phyloP scores from a whole-genome alignment of 2,329 filamentous ascomycete species.

The Orbilia javanica region DNA sequence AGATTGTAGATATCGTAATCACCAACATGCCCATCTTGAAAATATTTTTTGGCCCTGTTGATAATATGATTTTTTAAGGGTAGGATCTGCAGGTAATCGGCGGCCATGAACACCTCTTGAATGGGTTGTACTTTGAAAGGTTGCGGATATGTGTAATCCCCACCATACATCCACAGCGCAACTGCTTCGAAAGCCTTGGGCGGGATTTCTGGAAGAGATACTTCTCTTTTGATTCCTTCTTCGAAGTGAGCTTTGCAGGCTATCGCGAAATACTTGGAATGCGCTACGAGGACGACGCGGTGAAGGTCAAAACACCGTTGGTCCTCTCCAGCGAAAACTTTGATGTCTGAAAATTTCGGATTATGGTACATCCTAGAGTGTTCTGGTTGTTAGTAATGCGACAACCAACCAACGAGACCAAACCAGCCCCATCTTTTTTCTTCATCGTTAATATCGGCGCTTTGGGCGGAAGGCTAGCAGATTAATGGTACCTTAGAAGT shows the following conservation, averaged over 20 bases:
- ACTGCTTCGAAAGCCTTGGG: neutral
- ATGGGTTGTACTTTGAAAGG: neutral
- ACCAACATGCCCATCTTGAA: too few relatives aligned
- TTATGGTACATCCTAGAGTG: conserved; percentile 17
- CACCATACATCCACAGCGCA: neutral
- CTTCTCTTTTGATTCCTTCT: neutral
- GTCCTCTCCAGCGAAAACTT: conserved; percentile 1
- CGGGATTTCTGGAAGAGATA: neutral
- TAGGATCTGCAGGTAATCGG: neutral
- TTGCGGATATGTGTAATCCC: neutral
- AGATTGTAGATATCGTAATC: neutral
- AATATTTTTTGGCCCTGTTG: too few relatives aligned
- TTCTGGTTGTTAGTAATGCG: too few relatives aligned
- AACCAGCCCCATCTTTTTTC: too few relatives aligned
- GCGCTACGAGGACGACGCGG: neutral
- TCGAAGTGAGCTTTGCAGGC: conserved; percentile 17
- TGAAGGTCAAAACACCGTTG: neutral
- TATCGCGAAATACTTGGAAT: neutral
- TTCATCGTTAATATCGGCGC: too few relatives aligned
- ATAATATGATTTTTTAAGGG: neutral
- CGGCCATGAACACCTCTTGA: neutral
- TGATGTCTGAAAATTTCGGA: conserved; percentile 9
- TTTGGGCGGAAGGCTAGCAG: too few relatives aligned
- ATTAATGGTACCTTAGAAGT: too few relatives aligned
- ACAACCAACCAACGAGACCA: too few relatives aligned